These are phyloP conservation scores for Cylindrodendrum hubeiense DNA, from an alignment of 2,329 filamentous ascomycete genomes.

Conservation along the genomic window DNA sequence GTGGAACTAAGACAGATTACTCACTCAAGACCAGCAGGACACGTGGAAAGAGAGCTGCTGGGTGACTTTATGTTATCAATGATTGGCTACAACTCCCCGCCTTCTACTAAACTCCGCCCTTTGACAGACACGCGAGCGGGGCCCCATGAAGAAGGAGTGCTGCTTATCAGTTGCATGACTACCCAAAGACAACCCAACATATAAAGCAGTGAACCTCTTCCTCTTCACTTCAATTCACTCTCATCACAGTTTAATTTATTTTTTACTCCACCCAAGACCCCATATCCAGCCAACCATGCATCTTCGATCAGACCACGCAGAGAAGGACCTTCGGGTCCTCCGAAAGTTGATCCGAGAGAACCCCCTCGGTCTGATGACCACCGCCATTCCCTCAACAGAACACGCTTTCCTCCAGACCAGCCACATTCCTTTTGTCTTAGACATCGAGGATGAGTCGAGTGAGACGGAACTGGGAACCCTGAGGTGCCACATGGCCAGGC, in stretches of 20 bases:
- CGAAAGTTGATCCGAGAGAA: conserved; percentile 69
- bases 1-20: conserved; percentile 12
- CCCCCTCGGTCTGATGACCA: conserved; percentile 73
- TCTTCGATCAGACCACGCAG: conserved; percentile 66
- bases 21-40: conserved; percentile 4
- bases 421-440: conserved; percentile 72
- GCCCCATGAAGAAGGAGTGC: neutral
- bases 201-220: neutral
- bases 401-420: conserved; percentile 67
- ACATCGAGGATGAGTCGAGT: conserved; percentile 57
- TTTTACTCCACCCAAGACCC: neutral
- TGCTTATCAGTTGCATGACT: neutral
- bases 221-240: neutral
- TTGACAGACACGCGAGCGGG: neutral
- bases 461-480: conserved; percentile 59
- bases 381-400: conserved; percentile 64
- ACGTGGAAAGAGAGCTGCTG: neutral
- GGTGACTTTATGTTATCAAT: neutral
- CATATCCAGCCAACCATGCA: conserved; percentile 60
- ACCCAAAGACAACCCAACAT: neutral
- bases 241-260: neutral
- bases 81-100: conserved; percentile 12
- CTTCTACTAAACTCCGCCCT: neutral
- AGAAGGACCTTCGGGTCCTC: conserved; percentile 61
- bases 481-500: conserved; percentile 71